Percentiles rank a stretch among this genome's conserved stretches.
phyloP scores from a whole-genome alignment of 2,329 filamentous ascomycete genomes.

The Eutypella sp. region DNA sequence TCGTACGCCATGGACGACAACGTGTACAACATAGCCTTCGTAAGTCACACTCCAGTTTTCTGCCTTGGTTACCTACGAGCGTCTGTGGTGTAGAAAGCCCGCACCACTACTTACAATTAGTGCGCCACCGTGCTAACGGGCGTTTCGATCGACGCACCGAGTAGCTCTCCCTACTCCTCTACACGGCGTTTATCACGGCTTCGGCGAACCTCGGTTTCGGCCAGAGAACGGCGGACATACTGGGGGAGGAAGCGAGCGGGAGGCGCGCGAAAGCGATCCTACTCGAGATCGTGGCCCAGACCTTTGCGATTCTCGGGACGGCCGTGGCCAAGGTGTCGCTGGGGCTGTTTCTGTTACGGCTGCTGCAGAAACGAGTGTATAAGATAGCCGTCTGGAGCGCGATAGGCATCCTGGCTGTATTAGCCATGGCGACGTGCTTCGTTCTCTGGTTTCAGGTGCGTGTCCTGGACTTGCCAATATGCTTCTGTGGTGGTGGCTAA shows the following conservation, averaged over 20 bases:
- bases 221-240: background rate
- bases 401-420: background rate
- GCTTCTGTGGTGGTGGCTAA: background rate
- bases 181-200: background rate
- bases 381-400: background rate
- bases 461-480: background rate
- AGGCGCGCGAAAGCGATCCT: background rate
- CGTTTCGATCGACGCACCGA: too few species aligned
- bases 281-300: background rate
- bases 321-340: slow-evolving; percentile 1
- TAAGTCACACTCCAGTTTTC: background rate
- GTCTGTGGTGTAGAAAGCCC: background rate
- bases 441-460: slow-evolving; percentile 1
- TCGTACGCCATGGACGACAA: background rate
- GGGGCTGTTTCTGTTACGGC: background rate
- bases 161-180: background rate
- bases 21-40: background rate
- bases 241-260: background rate
- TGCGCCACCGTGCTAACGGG: too few species aligned
- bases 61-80: background rate
- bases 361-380: background rate
- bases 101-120: too few species aligned
- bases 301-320: background rate
- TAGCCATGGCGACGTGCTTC: background rate
- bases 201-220: background rate